These are phyloP conservation scores for Capsella rubella DNA, from an alignment of 441 rosid genomes.

Conservation along the genomic window DNA sequence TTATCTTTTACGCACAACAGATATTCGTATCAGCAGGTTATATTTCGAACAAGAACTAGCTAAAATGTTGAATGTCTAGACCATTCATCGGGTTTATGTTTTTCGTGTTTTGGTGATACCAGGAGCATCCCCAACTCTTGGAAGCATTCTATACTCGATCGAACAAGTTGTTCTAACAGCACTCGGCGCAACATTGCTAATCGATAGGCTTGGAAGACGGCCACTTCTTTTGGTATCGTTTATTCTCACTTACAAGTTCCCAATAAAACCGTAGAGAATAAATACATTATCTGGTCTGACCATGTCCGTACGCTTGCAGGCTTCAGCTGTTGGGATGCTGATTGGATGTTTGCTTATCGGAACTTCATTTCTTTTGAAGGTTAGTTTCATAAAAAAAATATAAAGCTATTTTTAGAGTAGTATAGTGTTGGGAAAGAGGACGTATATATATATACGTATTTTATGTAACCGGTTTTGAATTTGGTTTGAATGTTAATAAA, in stretches of 20 bases:
- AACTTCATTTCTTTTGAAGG: slow-evolving; percentile 66
- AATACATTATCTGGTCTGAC: background rate
- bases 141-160: slow-evolving; percentile 50
- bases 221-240: slow-evolving; percentile 61
- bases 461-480: slow-evolving; percentile 13
- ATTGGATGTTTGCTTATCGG: slow-evolving; percentile 57
- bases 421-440: background rate
- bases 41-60: background rate
- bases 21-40: slow-evolving; percentile 82
- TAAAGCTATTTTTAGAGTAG: background rate
- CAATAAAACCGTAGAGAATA: background rate
- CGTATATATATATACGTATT: too few species aligned
- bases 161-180: slow-evolving; percentile 54
- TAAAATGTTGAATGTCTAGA: background rate
- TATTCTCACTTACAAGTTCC: background rate
- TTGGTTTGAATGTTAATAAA: slow-evolving; percentile 21
- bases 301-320: slow-evolving; percentile 40
- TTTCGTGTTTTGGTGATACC: slow-evolving; percentile 34
- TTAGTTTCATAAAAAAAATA: background rate
- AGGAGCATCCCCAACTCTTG: slow-evolving; percentile 54
- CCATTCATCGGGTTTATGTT: background rate
- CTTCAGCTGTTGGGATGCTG: slow-evolving; percentile 60
- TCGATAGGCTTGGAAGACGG: slow-evolving; percentile 69
- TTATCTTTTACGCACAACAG: slow-evolving; percentile 74
- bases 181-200: slow-evolving; percentile 49